phyloP scores from a whole-genome alignment of 345 rosid species.

The Acer saccharum region DNA sequence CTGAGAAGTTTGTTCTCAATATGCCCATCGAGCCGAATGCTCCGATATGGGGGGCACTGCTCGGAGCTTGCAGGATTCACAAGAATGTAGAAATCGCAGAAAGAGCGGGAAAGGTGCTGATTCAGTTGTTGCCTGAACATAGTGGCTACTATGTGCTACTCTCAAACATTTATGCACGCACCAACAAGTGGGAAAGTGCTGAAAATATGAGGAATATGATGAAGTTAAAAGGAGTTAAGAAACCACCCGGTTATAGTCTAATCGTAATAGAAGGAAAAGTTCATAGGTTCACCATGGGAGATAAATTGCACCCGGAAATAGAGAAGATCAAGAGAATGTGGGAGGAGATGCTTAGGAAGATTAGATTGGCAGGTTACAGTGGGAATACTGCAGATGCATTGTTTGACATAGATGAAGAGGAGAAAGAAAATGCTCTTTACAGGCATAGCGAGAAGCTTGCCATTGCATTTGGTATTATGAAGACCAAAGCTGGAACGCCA shows the following conservation, averaged over 20 bases:
- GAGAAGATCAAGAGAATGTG: constrained; percentile 53
- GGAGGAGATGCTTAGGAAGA: constrained; percentile 63
- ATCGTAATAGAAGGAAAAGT: constrained; percentile 61
- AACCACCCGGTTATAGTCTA: constrained; percentile 56
- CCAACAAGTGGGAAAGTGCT: constrained; percentile 59
- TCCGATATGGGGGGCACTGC: constrained; percentile 70
- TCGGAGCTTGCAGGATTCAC: constrained; percentile 78
- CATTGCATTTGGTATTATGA: constrained; percentile 64
- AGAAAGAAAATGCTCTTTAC: constrained; percentile 57
- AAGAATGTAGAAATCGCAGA: constrained; percentile 60
- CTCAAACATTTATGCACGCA: constrained; percentile 65
- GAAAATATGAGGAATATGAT: constrained; percentile 51
- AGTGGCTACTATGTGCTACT: constrained; percentile 81
- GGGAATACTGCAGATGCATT: constrained; percentile 55
- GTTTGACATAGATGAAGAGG: constrained; percentile 77
- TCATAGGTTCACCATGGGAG: constrained; percentile 62
- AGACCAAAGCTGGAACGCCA: constrained; percentile 26
- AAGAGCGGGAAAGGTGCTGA: constrained; percentile 56
- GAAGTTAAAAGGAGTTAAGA: constrained; percentile 68
- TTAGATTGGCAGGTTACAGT: constrained; percentile 52
- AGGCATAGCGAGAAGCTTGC: constrained; percentile 85
- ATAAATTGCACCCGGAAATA: constrained; percentile 57
- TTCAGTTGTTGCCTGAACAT: constrained; percentile 59
- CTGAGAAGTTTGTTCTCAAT: constrained; percentile 59
- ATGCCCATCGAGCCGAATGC: constrained; percentile 75